phyloP scores from a whole-genome alignment of 345 rosid species.

The sweet orange (Citrus sinensis) region DVS_A1.0 CM039169.1:25883501-25884000 shows the following conservation, averaged over 20 bases:
- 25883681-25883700: neutral
- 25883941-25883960: conserved; percentile 94
- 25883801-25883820: neutral
- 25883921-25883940: conserved; percentile 91
- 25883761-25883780: conserved; percentile 89
- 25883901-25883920: conserved; percentile 91
- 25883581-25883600: conserved; percentile 92
- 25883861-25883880: conserved; percentile 26
- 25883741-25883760: conserved; percentile 91
- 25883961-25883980: conserved; percentile 54
- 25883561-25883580: conserved; percentile 98
- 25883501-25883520: conserved; percentile 21
- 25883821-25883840: conserved; percentile 1
- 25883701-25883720: conserved; percentile 78
- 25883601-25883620: conserved; percentile 98
- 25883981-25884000: neutral
- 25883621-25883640: conserved; percentile 47
- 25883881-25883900: conserved; percentile 67
- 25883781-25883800: conserved; percentile 70
- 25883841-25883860: conserved; percentile 1
- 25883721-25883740: conserved; percentile 92
- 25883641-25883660: neutral
- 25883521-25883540: conserved; percentile 80
- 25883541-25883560: conserved; percentile 86
- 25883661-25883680: neutral